Evolutionary conservation across 2,329 filamentous ascomycete genomes (phyloP).

Genomic region (Aspergillus caelatus): DNA sequence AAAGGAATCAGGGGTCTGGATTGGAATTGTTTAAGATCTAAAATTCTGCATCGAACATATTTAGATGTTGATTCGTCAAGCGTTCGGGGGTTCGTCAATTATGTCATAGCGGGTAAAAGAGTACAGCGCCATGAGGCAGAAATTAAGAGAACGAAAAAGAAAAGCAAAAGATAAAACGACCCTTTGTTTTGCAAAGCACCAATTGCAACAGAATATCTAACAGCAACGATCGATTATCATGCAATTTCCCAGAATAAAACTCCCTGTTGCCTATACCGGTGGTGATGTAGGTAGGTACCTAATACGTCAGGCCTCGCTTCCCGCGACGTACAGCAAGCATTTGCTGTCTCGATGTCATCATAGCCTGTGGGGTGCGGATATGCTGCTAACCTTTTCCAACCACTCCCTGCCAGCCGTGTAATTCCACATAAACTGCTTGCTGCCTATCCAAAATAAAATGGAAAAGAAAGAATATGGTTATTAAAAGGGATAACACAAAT

Average conservation of each 20-base stretch:
- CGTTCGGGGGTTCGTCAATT: background rate
- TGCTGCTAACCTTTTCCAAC: conserved; percentile 3
- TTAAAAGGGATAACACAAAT: background rate
- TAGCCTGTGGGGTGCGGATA: conserved; percentile 8
- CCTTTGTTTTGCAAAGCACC: background rate
- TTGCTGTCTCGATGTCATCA: conserved; percentile 9
- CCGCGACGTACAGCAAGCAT: background rate
- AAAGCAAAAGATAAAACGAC: background rate
- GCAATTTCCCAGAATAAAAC: background rate
- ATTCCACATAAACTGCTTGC: background rate
- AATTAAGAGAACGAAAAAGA: background rate
- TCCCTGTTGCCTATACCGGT: background rate
- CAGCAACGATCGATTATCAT: background rate
- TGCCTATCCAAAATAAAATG: background rate
- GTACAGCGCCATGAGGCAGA: background rate
- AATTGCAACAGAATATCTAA: background rate
- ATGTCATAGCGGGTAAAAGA: conserved; percentile 2
- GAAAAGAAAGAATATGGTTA: background rate
- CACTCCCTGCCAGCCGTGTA: background rate
- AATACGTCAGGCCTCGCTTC: conserved; percentile 1
- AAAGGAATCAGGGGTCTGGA: background rate
- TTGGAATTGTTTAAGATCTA: background rate
- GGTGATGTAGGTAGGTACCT: background rate
- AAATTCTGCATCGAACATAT: background rate
- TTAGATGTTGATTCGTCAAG: background rate